Base-by-base conservation (phyloP, 1,139 yeast species). In the Geotrichum histeridarum region DNA sequence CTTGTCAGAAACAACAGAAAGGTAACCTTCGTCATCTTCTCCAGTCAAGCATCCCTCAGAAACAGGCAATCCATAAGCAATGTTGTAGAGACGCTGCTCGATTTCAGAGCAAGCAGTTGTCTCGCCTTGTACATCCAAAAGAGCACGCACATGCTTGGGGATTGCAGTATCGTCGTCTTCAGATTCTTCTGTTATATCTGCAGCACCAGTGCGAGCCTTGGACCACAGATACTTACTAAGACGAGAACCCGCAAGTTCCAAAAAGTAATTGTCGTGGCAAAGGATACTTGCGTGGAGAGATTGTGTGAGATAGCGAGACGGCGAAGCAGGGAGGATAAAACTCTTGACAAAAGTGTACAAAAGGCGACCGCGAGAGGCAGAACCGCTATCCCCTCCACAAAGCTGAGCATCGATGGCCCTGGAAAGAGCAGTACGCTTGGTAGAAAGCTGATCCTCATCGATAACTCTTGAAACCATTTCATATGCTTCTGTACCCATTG, bases 381-480 rank as follows among this genome's bases (percentile, higher is more conserved):
- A 56, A 12, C 60, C 58, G n/a, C 55, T 52, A 50, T 70, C 73
- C 12, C 74, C 74, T 27, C 74, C 74, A 49, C 70, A 63, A 7
- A 71, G 67, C 59, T 71, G 74, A n/a, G 72, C 66, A 54, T 71
- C 73, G 46, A 68, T 64, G 5, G 74, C 73, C 14, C 68, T 61
- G 9, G 61, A 49, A 8, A 64, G 45, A 17, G 59, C 52, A 45
- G 54, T 53, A n/a, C 55, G 48, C 14, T 57, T 42, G 8, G 53
- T 39, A 31, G 48, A 33, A 18, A 50, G 51, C 15, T 42, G 44
- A 17, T 55, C 52, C 8, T 46, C 36, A 17, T 50, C 51, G 42
- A 50, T 46, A 44, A 43, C 9, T 42, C 43, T 52, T 46, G 48
- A 54, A 35, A 49, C 45, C 33, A 43, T 50, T 31, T 47, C 50